Evolutionary conservation across 1,139 yeast genomes (phyloP).

Genomic region (Taphrina deformans): DNA sequence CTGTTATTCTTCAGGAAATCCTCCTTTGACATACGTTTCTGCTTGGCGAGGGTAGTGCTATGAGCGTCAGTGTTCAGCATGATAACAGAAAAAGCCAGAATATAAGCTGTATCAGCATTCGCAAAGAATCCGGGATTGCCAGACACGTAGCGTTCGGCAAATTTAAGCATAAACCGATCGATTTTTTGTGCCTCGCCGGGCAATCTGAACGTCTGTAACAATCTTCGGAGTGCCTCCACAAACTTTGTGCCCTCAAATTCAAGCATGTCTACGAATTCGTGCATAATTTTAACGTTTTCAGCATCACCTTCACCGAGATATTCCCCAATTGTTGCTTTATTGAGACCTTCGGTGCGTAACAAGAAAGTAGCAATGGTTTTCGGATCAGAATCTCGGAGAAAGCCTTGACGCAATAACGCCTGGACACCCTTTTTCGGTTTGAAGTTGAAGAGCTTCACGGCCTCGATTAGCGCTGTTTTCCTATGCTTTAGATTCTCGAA

Average conservation of each 20-base stretch:
- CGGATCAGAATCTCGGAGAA: conserved; percentile 64
- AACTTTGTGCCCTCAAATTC: conserved; percentile 69
- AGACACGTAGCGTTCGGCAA: conserved; percentile 85
- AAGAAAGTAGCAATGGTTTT: conserved; percentile 71
- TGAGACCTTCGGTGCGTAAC: conserved; percentile 74
- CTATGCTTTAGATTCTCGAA: conserved; percentile 82
- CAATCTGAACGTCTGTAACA: conserved; percentile 82
- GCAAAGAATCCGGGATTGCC: conserved; percentile 83
- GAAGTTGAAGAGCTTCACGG: conserved; percentile 74
- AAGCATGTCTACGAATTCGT: conserved; percentile 86
- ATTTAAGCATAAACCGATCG: conserved; percentile 93
- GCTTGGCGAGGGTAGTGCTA: conserved; percentile 59
- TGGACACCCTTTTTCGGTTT: conserved; percentile 80
- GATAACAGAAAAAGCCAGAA: conserved; percentile 86
- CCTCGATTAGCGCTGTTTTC: conserved; percentile 77
- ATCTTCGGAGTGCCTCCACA: conserved; percentile 80
- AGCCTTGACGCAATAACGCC: conserved; percentile 60
- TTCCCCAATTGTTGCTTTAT: conserved; percentile 84
- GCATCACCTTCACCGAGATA: conserved; percentile 88
- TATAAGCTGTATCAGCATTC: conserved; percentile 91
- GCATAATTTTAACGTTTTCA: conserved; percentile 78
- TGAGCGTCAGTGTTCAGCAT: conserved; percentile 93
- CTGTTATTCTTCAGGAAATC: conserved; percentile 81
- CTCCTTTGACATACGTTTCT: conserved; percentile 77
- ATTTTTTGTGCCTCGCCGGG: conserved; percentile 99